Conservation (phyloP, 495 filamentous ascomycete species). For the Trichoderma parareesei region DNA sequence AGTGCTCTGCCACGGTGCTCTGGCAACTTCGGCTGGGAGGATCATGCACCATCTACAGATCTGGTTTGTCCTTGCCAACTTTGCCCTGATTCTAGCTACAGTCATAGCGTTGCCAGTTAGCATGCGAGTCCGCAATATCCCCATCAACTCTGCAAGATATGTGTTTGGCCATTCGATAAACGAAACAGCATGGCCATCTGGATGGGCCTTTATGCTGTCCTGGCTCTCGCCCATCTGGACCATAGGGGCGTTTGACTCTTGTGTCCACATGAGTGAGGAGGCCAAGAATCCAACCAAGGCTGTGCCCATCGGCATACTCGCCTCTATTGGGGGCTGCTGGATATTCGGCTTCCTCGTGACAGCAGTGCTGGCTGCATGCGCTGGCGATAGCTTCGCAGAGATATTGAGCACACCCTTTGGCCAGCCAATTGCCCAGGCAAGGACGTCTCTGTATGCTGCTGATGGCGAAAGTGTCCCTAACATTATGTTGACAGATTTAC, state of each 20-base stretch:
- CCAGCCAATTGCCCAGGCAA: constrained; percentile 26
- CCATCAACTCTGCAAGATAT: constrained; percentile 33
- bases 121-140: constrained; percentile 19
- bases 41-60: constrained; percentile 62
- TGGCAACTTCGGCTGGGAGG: constrained; percentile 46
- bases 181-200: constrained; percentile 50
- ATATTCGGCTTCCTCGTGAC: constrained; percentile 41
- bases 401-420: constrained; percentile 35
- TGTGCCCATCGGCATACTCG: constrained; percentile 54
- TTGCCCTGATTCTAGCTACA: constrained; percentile 54
- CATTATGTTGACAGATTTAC: constrained; percentile 44
- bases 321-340: constrained; percentile 45
- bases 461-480: no score
- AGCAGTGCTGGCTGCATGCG: constrained; percentile 44
- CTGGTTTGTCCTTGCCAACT: constrained; percentile 53
- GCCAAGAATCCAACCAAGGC: constrained; percentile 54
- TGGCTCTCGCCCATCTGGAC: constrained; percentile 65
- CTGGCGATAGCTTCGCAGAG: constrained; percentile 34
- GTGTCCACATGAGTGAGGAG: constrained; percentile 56
- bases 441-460: not conserved
- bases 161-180: constrained; percentile 45
- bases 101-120: constrained; percentile 60
- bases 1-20: constrained; percentile 49
- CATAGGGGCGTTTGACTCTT: constrained; percentile 43
- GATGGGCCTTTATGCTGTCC: constrained; percentile 57